phyloP scores from a whole-genome alignment of 352 stramenopile species.

The Phytophthora rubi region DNA sequence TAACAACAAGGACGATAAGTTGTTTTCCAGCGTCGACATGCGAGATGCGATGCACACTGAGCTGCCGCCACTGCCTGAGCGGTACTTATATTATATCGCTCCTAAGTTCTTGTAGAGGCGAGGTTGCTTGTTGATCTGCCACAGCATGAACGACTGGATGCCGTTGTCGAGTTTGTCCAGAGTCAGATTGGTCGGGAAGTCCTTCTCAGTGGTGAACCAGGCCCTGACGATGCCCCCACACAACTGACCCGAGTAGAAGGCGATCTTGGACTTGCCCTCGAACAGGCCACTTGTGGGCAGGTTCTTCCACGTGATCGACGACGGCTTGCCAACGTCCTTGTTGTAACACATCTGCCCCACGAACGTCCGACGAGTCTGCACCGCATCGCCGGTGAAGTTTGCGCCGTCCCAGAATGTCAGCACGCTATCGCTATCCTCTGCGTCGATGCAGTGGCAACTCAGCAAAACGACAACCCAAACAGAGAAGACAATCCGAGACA shows the following conservation, averaged over 20 bases:
- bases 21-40: too few species aligned
- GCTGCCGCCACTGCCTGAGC: too few species aligned
- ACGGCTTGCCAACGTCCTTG: background rate
- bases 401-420: background rate
- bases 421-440: background rate
- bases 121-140: background rate
- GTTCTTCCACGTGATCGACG: slow-evolving; percentile 3
- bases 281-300: background rate
- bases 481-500: background rate
- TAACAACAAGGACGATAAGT: too few species aligned
- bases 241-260: background rate
- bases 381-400: background rate
- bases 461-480: background rate
- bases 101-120: background rate
- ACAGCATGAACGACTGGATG: slow-evolving; percentile 15
- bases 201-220: slow-evolving; percentile 12
- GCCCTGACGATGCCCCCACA: background rate
- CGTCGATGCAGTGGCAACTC: background rate
- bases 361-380: background rate
- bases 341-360: background rate
- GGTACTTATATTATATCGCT: too few species aligned
- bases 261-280: slow-evolving; percentile 15
- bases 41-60: too few species aligned
- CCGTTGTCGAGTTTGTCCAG: background rate
- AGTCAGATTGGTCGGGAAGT: slow-evolving; percentile 9